Conservation (phyloP, 108 stramenopile genomes). For the Cyclotella choctawhatcheeana region DNA sequence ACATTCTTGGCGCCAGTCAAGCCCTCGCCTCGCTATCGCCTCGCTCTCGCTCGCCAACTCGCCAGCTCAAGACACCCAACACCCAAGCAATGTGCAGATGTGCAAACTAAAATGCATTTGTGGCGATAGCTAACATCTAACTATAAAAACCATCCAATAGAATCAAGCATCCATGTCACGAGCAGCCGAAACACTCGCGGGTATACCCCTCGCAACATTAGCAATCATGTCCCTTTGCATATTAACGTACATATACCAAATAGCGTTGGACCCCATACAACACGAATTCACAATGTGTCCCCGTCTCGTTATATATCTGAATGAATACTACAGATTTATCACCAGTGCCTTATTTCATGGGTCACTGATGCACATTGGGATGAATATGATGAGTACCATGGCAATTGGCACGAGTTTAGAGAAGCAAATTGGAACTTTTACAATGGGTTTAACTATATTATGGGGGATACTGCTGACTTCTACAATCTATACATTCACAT, state of each 20-base stretch:
- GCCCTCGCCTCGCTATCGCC: too few species aligned
- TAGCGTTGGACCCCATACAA: slow-evolving; percentile 51
- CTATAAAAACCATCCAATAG: too few species aligned
- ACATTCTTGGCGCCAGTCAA: too few species aligned
- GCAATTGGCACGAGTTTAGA: slow-evolving; percentile 73
- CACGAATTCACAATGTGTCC: slow-evolving; percentile 77
- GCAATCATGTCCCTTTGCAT: slow-evolving; percentile 50
- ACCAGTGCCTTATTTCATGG: slow-evolving; percentile 85
- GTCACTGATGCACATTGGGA: slow-evolving; percentile 85
- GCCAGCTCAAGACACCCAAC: too few species aligned
- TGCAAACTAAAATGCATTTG: too few species aligned
- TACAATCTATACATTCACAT: slow-evolving; percentile 58
- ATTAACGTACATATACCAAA: slow-evolving; percentile 50
- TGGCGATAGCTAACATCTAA: too few species aligned
- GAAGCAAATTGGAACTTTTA: slow-evolving; percentile 70
- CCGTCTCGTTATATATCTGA: slow-evolving; percentile 51
- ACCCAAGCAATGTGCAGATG: too few species aligned
- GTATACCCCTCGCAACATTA: slow-evolving; percentile 60
- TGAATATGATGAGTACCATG: slow-evolving; percentile 89
- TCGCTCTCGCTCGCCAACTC: too few species aligned
- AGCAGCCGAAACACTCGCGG: slow-evolving; percentile 43
- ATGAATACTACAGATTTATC: slow-evolving; percentile 77
- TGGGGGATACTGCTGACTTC: slow-evolving; percentile 71
- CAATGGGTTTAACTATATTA: slow-evolving; percentile 53
- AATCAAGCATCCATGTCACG: slow-evolving; percentile 48